A percentile compares a stretch with the other conserved stretches of the same genome.
Conservation (phyloP, 169 alveolate genomes). For the Cryptosporidium muris region DNA sequence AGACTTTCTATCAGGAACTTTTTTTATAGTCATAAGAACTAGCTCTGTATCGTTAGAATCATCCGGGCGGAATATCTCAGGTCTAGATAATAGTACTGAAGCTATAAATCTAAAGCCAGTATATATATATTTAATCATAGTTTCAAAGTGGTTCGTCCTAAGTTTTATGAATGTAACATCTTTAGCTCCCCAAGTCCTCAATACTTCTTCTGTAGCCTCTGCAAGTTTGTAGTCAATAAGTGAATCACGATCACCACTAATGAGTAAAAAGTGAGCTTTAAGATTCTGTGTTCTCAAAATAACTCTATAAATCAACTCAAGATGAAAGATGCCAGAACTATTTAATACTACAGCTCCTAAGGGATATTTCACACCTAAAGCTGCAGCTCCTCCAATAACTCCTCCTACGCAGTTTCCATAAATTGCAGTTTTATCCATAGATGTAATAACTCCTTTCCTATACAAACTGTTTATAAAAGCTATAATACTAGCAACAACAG, state of each 20-base stretch:
- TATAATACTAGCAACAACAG: slow-evolving; percentile 28
- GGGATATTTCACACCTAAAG: slow-evolving; percentile 46
- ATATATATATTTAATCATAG: slow-evolving; percentile 47
- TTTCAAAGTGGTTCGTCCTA: slow-evolving; percentile 40
- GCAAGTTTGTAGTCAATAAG: slow-evolving; percentile 36
- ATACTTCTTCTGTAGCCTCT: slow-evolving; percentile 18
- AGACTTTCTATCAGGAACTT: slow-evolving; percentile 6
- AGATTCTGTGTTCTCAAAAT: slow-evolving; percentile 35
- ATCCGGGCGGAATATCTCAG: slow-evolving; percentile 36
- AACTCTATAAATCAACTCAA: slow-evolving; percentile 44
- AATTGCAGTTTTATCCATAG: slow-evolving; percentile 50
- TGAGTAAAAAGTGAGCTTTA: slow-evolving; percentile 30
- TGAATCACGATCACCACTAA: slow-evolving; percentile 45
- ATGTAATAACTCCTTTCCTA: slow-evolving; percentile 46
- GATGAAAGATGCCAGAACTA: slow-evolving; percentile 61
- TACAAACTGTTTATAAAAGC: slow-evolving; percentile 53
- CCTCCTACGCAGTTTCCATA: slow-evolving; percentile 69
- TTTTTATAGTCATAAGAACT: slow-evolving; percentile 36
- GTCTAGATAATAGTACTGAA: slow-evolving; percentile 45
- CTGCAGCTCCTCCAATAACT: slow-evolving; percentile 58
- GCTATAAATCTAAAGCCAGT: slow-evolving; percentile 69
- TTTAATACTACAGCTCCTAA: slow-evolving; percentile 58
- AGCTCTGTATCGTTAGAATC: slow-evolving; percentile 40
- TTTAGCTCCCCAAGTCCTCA: slow-evolving; percentile 55
- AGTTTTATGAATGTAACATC: slow-evolving; percentile 35